Evolutionary conservation across 805 yeast species (phyloP).

Genomic region (Kodamaea hsintzibuensis): DNA sequence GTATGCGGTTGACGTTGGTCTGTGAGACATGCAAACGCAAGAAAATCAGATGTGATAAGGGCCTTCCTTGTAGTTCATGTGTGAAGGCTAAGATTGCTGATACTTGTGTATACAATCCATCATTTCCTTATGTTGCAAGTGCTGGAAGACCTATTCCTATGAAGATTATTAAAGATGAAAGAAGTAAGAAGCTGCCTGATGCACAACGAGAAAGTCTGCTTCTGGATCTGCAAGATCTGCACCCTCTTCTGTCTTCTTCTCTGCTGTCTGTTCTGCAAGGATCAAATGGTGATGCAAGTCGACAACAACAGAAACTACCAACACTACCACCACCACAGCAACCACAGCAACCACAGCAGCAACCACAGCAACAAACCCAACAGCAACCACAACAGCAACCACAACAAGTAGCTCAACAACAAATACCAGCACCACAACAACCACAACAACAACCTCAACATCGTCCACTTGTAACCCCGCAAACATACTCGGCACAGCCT

Average conservation of each 20-base stretch:
- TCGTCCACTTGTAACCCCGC: background rate
- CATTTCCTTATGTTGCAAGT: constrained; percentile 11
- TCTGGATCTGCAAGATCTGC: background rate
- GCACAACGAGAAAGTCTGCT: background rate
- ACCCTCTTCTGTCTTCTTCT: background rate
- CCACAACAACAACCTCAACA: background rate
- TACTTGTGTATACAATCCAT: constrained; percentile 9
- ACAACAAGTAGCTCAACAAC: no score
- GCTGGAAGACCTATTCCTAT: constrained; percentile 10
- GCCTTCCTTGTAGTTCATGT: constrained; percentile 19
- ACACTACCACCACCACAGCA: no score
- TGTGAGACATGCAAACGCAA: constrained; percentile 24
- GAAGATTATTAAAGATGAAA: background rate
- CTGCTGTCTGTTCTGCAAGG: background rate
- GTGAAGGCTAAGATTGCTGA: constrained; percentile 10
- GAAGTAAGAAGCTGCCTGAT: background rate
- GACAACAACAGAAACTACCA: background rate
- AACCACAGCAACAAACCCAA: background rate
- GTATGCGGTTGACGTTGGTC: constrained; percentile 17
- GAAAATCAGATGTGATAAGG: constrained; percentile 25
- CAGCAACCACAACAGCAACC: background rate
- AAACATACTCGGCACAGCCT: background rate
- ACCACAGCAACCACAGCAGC: background rate
- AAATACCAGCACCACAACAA: background rate
- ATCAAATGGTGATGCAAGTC: background rate